Base-by-base conservation (phyloP, 805 yeast species). In the Wickerhamiella australiensis region DNA sequence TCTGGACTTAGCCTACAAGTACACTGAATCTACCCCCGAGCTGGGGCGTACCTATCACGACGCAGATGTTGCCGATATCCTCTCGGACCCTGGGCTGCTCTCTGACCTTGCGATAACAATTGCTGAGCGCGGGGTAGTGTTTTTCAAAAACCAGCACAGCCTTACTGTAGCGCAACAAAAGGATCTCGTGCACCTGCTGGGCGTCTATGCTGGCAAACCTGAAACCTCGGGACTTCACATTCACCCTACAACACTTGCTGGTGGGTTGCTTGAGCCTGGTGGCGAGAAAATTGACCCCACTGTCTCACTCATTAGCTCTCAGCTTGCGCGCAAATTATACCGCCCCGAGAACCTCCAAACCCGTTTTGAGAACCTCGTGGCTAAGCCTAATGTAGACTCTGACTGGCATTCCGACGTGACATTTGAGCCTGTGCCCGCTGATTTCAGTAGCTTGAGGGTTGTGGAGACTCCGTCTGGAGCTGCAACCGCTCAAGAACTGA, bases 361-460 rank as follows among this genome's bases (percentile, higher is more conserved):
- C 23, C 20, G 12, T 9, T 20, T 13, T 11, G 41, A 37, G 22
- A n/a, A 15, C 22, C 12, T 18, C 5, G 23, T 20, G 23, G 23
- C 41, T 17, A 37, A 18, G 18, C 23, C 21, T 13, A 20, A 20
- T 18, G 23, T 37, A 5, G 41, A 37, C 22, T 17, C 23, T 8
- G 23, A 65, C 18, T 74, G 75, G 75, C 80, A 76, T 64, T 68
- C 78, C 5, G 80, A 76, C 58, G 66, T 77, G 46, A 72, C 72
- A 37, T 79, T 76, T 55, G 81, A 77, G 63, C 64, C 66, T 43
- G 75, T 74, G 51, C 80, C 81, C 3, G 74, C 80, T 2, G 78
- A 77, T 18, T 65, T 71, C 54, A 76, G 82, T 3, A 74, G 72
- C 53, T 65, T 78, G 55, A 50, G 56, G 11, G 75, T 75, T 56